These are phyloP conservation scores for Penicillium brasilianum DNA, from an alignment of 2,329 filamentous ascomycete species.

Conservation along the genomic window DNA sequence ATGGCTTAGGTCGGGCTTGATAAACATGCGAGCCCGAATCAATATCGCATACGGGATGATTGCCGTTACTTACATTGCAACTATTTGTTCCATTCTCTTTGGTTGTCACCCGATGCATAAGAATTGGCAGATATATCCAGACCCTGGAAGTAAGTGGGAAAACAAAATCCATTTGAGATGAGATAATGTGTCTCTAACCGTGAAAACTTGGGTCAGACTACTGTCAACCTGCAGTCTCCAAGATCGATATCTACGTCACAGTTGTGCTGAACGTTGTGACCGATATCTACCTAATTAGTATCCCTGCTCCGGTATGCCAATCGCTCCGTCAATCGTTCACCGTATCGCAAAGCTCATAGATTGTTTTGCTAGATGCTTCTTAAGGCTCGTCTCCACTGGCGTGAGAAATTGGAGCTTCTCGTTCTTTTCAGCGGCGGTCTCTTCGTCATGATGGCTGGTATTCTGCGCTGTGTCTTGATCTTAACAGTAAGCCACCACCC, in stretches of 20 bases:
- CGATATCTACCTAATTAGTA: slow-evolving; percentile 64
- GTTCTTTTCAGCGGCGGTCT: slow-evolving; percentile 61
- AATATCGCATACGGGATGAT: slow-evolving; percentile 59
- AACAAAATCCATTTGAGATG: neutral
- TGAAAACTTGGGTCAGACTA: slow-evolving; percentile 38
- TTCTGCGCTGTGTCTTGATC: slow-evolving; percentile 60
- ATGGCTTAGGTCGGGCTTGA: slow-evolving; percentile 43
- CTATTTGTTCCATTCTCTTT: slow-evolving; percentile 57
- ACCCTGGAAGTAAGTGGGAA: slow-evolving; percentile 58
- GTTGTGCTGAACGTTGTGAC: slow-evolving; percentile 60
- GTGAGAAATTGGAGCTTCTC: slow-evolving; percentile 59
- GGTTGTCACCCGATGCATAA: slow-evolving; percentile 59
- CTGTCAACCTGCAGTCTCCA: slow-evolving; percentile 58
- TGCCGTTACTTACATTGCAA: slow-evolving; percentile 55
- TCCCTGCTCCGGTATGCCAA: slow-evolving; percentile 58
- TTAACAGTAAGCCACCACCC: slow-evolving; percentile 43
- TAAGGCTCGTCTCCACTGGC: slow-evolving; percentile 54
- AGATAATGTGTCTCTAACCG: neutral
- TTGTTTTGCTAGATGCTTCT: slow-evolving; percentile 54
- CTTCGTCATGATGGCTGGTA: slow-evolving; percentile 61
- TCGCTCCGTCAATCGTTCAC: neutral
- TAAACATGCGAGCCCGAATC: slow-evolving; percentile 53
- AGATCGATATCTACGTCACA: slow-evolving; percentile 58
- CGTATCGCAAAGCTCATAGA: neutral
- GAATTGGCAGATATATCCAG: slow-evolving; percentile 65